Conservation (phyloP, 495 filamentous ascomycete genomes). For the Podospora australis region DNA sequence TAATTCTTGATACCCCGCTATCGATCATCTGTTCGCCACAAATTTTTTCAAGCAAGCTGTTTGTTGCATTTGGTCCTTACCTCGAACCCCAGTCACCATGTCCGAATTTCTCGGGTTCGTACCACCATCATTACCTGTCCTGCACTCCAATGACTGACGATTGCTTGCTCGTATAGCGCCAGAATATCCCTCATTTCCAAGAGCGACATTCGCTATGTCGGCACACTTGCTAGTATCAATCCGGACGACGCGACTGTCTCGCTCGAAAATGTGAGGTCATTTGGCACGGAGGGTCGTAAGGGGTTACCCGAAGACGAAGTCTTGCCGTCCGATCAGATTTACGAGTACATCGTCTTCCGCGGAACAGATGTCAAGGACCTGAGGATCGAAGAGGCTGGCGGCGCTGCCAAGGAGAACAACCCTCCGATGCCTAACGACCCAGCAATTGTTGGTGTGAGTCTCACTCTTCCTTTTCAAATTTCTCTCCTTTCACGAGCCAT, state of each 20-base stretch:
- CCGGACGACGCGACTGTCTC: conserved; percentile 94
- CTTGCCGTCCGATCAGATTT: conserved; percentile 71
- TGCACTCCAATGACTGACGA: conserved; percentile 1
- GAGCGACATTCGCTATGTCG: conserved; percentile 96
- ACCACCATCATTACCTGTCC: neutral
- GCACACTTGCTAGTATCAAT: conserved; percentile 94
- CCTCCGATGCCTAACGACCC: conserved; percentile 88
- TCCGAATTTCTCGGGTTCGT: conserved; percentile 49
- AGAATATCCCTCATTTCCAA: conserved; percentile 89
- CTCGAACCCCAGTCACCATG: conserved; percentile 23
- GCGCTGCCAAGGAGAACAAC: conserved; percentile 61
- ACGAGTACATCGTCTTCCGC: conserved; percentile 98
- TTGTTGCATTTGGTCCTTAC: conserved; percentile 10
- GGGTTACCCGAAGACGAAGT: conserved; percentile 73
- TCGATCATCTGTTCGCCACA: too few relatives aligned
- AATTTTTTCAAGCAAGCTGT: neutral
- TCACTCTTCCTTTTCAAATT: neutral
- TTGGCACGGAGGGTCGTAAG: conserved; percentile 85
- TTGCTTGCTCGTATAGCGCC: conserved; percentile 45
- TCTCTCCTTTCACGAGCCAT: conserved; percentile 4
- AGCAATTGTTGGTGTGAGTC: conserved; percentile 93
- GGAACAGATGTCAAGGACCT: conserved; percentile 98
- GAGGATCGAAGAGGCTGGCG: conserved; percentile 71
- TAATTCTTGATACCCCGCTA: neutral
- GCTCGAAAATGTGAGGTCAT: conserved; percentile 88